Evolutionary conservation across 192 early-diverging fungal species (phyloP), one percentile per base, ranked within the genome.

Genomic region (Coemansia umbellata): DNA sequence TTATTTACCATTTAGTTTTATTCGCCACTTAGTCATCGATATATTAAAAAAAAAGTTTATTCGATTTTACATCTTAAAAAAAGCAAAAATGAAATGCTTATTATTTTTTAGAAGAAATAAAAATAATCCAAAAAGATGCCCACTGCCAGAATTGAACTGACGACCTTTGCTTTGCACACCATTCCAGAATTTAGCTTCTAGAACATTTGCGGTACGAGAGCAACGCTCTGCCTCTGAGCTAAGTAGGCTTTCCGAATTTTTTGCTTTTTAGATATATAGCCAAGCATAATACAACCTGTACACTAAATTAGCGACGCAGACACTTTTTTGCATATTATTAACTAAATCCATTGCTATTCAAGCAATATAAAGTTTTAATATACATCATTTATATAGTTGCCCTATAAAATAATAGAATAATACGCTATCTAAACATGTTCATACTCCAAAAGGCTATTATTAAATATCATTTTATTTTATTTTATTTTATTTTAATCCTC

Each of bases 211-310:
- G 10, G 1, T 67, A 67, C 65, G 58, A 67, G 65, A 55, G 50
- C 45, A 39, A 50, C 65, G 65, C 65, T 60, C 65, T 67, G 47
- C 65, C 65, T 37, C 57, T 67, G 65, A 60, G 65, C 65, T 31
- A 67, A 67, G 41, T 17, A 50, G 65, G 65, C 65, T 9, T 2
- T 22, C 23, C 8, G 26, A 35, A 26, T 15, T 49, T 8, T 3
- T 37, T 35, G 33, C 9, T 35, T 35, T 35, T 35, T n/a, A 35
- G n/a, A 35, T 13, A 1, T 35, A 35, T 35, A n/a, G n/a, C 9
- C 9, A 35, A 2, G 4, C 4, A 35, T 13, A 35, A 33, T 33
- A 33, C 13, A 8, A 33, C 6, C 32, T 33, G 32, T 33, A 33
- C 13, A 33, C 13, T 33, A 33, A 8, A 33, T 8, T 33, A 33